Percentiles rank a stretch among this genome's conserved stretches.
Conservation (phyloP, 2,329 filamentous ascomycete species). For the Trichoderma sp. region DNA sequence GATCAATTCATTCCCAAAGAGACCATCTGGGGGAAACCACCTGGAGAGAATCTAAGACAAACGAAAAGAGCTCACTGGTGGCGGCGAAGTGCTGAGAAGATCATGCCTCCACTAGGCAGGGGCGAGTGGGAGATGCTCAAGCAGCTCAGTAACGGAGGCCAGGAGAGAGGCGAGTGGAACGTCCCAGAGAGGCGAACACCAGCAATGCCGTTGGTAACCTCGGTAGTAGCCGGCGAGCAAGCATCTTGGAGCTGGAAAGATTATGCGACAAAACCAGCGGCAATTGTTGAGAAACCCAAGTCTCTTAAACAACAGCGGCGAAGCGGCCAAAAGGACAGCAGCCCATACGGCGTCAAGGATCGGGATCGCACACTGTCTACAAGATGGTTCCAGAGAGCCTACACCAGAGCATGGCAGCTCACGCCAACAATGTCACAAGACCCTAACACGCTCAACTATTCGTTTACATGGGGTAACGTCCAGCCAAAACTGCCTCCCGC, state of each 20-base stretch:
- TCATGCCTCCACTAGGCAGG: conserved; percentile 56
- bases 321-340: conserved; percentile 41
- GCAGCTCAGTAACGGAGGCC: conserved; percentile 48
- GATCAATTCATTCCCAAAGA: conserved; percentile 41
- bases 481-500: conserved; percentile 36
- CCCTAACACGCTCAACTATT: conserved; percentile 35
- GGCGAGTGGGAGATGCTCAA: conserved; percentile 59
- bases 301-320: conserved; percentile 39
- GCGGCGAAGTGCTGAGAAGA: conserved; percentile 45
- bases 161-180: conserved; percentile 39
- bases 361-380: conserved; percentile 39
- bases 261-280: conserved; percentile 44
- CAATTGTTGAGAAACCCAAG: conserved; percentile 41
- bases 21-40: conserved; percentile 54
- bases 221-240: neutral
- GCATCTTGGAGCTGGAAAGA: conserved; percentile 46
- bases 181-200: conserved; percentile 39
- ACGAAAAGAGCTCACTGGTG: conserved; percentile 53
- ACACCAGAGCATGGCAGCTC: conserved; percentile 48
- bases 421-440: conserved; percentile 46
- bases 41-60: conserved; percentile 42
- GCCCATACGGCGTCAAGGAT: conserved; percentile 41
- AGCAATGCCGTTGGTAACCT: conserved; percentile 24
- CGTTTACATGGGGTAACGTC: conserved; percentile 50
- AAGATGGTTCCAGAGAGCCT: conserved; percentile 52